Evolutionary conservation across 768 basidiomycete genomes (phyloP), one percentile per base, ranked within the genome.

Genomic region (Chalciporus chontae): DNA sequence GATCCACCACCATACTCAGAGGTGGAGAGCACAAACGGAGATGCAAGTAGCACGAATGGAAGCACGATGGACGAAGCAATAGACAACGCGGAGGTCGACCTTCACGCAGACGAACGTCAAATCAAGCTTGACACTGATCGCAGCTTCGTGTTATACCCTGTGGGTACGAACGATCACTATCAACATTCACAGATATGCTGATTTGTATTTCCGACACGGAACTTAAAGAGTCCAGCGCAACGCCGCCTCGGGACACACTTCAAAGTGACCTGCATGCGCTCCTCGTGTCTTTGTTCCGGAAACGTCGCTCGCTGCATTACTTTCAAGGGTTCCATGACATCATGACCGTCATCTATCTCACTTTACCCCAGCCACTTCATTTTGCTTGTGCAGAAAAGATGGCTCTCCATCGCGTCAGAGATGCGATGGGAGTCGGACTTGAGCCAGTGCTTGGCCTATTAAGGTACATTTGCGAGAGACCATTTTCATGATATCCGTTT

Each of bases 281-380:
- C 27, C 78, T 96, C 47, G 82, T 91, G 4, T 73, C 80, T 8
- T 58, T 94, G 13, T 86, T 96, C 61, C 78, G 90, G 26, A 81
- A 76, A 62, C 77, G 84, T 47, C 85, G 84, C 11, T 78, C 74
- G 32, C 70, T 95, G 44, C 80, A 78, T 62, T 97, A 96, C 67
- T 95, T 94, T 58, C 65, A 94, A 84, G 94, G 94, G 40, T 95
- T 89, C 68, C 94, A 96, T 62, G 94, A 96, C 61, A 91, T 97
- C 38, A 75, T 91, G 18, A 87, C 90, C 0, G 91, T 96, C 11
- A 52, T 96, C 4, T 84, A 83, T 57, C 74, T 93, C 27, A 90
- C 88, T 0, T 70, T 92, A 5, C 86, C 87, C 3, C 66, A 65
- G 21, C 78, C 82, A 39, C 57, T 81, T 19, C 85, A 79, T 39